Evolutionary conservation across 345 rosid species (phyloP).

Genomic region (Bruguiera parviflora): DNA sequence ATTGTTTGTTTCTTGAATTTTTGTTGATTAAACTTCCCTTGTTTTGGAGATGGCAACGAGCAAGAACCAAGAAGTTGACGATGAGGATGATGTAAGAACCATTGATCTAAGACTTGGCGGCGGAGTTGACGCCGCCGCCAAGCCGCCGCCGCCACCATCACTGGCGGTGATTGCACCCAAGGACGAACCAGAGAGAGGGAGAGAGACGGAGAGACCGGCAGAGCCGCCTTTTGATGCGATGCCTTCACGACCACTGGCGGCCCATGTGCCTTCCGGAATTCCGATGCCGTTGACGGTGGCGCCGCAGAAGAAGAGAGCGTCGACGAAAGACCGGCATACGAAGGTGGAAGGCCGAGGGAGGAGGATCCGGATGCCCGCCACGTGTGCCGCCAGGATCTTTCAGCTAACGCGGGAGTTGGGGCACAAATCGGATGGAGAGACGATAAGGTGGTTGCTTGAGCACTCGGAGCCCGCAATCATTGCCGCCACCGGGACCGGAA

Average conservation of each 20-base stretch:
- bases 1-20: too few species aligned
- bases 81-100: not conserved
- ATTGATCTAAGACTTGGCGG: slow-evolving; percentile 9
- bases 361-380: slow-evolving; percentile 95
- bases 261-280: slow-evolving; percentile 34
- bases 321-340: slow-evolving; percentile 87
- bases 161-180: slow-evolving; percentile 26
- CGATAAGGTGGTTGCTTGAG: slow-evolving; percentile 81
- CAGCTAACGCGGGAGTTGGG: slow-evolving; percentile 85
- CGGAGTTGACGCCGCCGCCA: slow-evolving; percentile 1
- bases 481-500: slow-evolving; percentile 88
- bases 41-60: too few species aligned
- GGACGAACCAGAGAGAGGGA: slow-evolving; percentile 38
- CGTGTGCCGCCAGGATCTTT: slow-evolving; percentile 89
- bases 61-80: not conserved
- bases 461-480: slow-evolving; percentile 87
- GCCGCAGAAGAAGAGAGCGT: slow-evolving; percentile 53
- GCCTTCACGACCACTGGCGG: slow-evolving; percentile 25
- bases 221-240: slow-evolving; percentile 10
- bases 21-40: too few species aligned
- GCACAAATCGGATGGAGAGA: slow-evolving; percentile 89
- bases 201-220: not conserved
- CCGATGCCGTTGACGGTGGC: slow-evolving; percentile 31
- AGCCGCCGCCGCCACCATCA: not conserved
- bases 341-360: slow-evolving; percentile 91